These are phyloP conservation scores for Petrea volubilis DNA, from an alignment of 257 asterid species.

Conservation along the genomic window DNA sequence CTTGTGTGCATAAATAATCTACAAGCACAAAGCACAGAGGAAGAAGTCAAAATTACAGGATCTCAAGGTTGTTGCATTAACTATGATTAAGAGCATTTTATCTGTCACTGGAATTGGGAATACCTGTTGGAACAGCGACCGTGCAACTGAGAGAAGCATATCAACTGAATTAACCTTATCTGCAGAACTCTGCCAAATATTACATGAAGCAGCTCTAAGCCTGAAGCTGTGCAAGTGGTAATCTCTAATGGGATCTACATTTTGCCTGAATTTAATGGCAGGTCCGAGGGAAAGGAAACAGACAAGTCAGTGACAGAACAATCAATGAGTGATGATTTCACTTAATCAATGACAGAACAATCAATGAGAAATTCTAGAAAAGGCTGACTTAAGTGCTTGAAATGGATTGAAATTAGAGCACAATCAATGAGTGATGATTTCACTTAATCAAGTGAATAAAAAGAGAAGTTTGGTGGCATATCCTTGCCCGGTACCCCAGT, in stretches of 20 bases:
- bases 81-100: constrained; percentile 17
- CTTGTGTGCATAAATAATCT: constrained; percentile 73
- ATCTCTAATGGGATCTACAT: constrained; percentile 50
- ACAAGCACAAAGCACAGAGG: constrained; percentile 19
- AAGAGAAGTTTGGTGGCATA: too few relatives aligned
- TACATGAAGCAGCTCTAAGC: constrained; percentile 67
- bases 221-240: constrained; percentile 57
- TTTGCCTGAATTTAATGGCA: constrained; percentile 43
- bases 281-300: neutral
- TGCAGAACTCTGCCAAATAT: constrained; percentile 73
- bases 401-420: too few relatives aligned
- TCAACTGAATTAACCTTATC: constrained; percentile 32
- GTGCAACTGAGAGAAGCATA: constrained; percentile 63
- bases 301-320: constrained; percentile 1
- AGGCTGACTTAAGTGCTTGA: too few relatives aligned
- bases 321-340: too few relatives aligned
- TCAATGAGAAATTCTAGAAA: neutral
- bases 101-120: constrained; percentile 3
- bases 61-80: neutral
- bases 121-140: constrained; percentile 83
- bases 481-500: too few relatives aligned
- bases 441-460: neutral
- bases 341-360: too few relatives aligned
- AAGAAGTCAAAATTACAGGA: constrained; percentile 11
- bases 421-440: neutral